Percentiles rank a stretch among this genome's conserved stretches.
Conservation (phyloP, 2,329 filamentous ascomycete genomes). For the Hymenoscyphus infarciens region DNA sequence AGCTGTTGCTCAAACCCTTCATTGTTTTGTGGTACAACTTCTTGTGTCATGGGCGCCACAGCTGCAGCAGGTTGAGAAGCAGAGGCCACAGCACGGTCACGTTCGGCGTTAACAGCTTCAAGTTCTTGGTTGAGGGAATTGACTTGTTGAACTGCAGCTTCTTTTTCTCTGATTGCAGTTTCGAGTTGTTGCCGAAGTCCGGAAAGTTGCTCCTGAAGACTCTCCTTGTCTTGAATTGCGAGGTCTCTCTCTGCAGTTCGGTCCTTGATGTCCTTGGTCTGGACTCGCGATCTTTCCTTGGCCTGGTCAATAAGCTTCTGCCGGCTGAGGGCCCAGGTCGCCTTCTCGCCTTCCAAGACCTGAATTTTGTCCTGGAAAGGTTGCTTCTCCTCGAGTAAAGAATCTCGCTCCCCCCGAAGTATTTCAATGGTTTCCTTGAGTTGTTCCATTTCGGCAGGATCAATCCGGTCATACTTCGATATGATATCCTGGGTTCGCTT, state of each 20-base stretch:
- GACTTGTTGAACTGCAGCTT: constrained; percentile 37
- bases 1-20: constrained; percentile 49
- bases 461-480: constrained; percentile 91
- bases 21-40: constrained; percentile 50
- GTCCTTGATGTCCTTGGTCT: constrained; percentile 53
- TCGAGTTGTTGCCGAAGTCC: constrained; percentile 48
- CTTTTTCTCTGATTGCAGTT: constrained; percentile 39
- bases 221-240: constrained; percentile 43
- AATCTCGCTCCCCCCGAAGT: constrained; percentile 62
- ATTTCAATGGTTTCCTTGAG: constrained; percentile 73
- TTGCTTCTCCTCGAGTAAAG: constrained; percentile 36
- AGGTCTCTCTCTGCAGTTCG: constrained; percentile 42
- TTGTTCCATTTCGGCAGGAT: constrained; percentile 87
- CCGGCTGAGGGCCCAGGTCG: constrained; percentile 49
- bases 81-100: constrained; percentile 42
- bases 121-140: constrained; percentile 41
- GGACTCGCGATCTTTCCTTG: constrained; percentile 55
- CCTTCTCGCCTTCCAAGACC: constrained; percentile 52
- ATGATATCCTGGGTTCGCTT: constrained; percentile 94
- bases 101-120: constrained; percentile 40
- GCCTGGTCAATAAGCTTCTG: constrained; percentile 58
- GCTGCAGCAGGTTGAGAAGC: constrained; percentile 24
- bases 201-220: constrained; percentile 33
- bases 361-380: constrained; percentile 52
- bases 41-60: constrained; percentile 39